Evolutionary conservation across 805 yeast species (phyloP).

Genomic region (Candida nitratophila): DNA sequence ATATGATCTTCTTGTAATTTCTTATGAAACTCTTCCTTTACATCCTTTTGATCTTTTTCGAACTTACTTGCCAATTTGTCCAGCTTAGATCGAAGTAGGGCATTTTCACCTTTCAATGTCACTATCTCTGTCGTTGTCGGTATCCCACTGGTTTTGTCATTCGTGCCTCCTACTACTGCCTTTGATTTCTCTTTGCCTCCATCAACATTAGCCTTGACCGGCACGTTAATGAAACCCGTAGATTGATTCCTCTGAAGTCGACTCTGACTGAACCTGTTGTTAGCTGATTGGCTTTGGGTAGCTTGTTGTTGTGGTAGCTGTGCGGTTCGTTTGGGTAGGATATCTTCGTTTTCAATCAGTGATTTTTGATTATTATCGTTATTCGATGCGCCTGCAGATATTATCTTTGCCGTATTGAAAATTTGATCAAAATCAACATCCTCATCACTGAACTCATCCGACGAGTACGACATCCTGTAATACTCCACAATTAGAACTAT

Average conservation of each 20-base stretch:
- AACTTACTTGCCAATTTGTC: constrained; percentile 34
- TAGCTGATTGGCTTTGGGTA: neutral
- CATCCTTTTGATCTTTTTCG: constrained; percentile 28
- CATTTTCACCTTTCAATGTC: constrained; percentile 71
- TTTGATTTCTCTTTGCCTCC: neutral
- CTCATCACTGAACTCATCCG: constrained; percentile 25
- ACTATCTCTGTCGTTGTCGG: constrained; percentile 20
- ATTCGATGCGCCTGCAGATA: neutral
- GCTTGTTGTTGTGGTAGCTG: neutral
- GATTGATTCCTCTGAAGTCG: neutral
- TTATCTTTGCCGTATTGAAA: neutral
- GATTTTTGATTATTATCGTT: neutral
- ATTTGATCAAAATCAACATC: constrained; percentile 21
- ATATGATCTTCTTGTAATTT: constrained; percentile 15
- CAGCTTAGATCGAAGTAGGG: constrained; percentile 65
- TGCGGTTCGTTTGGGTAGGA: neutral
- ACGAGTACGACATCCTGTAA: constrained; percentile 4
- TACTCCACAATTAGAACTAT: too few species aligned
- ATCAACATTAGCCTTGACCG: neutral
- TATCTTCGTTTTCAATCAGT: neutral
- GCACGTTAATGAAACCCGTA: neutral
- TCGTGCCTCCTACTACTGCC: neutral
- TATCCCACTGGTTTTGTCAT: neutral
- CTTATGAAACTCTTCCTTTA: constrained; percentile 24
- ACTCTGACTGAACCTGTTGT: neutral